These are phyloP conservation scores for Phytopythium ostracodes DNA, from an alignment of 352 stramenopile genomes.

Conservation along the genomic window DNA sequence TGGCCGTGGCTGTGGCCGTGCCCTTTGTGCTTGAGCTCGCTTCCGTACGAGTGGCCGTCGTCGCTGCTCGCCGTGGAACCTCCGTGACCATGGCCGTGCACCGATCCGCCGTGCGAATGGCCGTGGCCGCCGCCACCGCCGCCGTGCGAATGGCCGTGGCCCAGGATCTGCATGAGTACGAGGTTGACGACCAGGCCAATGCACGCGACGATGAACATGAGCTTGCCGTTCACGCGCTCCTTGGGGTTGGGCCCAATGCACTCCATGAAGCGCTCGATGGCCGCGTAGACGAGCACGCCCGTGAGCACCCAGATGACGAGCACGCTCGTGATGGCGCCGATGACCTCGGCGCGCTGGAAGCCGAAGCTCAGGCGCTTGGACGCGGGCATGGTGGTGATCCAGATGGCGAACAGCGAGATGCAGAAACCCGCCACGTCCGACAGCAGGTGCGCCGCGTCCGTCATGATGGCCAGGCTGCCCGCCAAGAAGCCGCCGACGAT, in stretches of 20 bases:
- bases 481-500: conserved; percentile 92
- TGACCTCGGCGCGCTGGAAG: conserved; percentile 92
- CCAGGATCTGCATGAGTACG: conserved; percentile 91
- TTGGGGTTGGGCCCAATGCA: conserved; percentile 67
- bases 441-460: conserved; percentile 73
- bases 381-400: conserved; percentile 60
- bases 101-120: conserved; percentile 18
- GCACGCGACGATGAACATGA: conserved; percentile 96
- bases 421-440: conserved; percentile 71
- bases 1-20: conserved; percentile 28
- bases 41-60: conserved; percentile 26
- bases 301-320: conserved; percentile 93
- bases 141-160: conserved; percentile 67
- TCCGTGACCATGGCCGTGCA: conserved; percentile 16
- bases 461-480: conserved; percentile 94
- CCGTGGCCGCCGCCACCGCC: conserved; percentile 38
- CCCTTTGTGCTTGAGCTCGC: conserved; percentile 6
- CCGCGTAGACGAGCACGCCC: conserved; percentile 92
- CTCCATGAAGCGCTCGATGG: conserved; percentile 85
- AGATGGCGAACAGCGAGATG: conserved; percentile 76
- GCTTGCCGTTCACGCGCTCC: conserved; percentile 91
- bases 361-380: conserved; percentile 90
- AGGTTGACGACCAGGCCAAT: conserved; percentile 97
- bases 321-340: conserved; percentile 93
- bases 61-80: background rate